Evolutionary conservation across 2,329 filamentous ascomycete genomes (phyloP).

Genomic region (Fusarium piperis): DNA sequence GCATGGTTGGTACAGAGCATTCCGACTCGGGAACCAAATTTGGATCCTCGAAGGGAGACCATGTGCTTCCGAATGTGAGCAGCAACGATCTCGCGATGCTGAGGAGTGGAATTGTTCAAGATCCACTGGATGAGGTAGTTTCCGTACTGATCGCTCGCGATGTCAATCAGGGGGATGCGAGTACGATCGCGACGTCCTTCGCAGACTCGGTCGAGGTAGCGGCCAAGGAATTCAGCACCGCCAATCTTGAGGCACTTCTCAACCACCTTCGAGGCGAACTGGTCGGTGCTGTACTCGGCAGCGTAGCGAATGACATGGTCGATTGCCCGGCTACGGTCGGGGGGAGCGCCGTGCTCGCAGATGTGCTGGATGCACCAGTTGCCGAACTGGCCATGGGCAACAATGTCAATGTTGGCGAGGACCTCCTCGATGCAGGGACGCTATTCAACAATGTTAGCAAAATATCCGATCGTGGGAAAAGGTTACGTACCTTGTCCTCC

Average conservation of each 20-base stretch:
- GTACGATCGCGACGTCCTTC: constrained; percentile 90
- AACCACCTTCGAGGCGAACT: constrained; percentile 98
- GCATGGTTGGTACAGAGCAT: constrained; percentile 99
- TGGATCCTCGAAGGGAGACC: constrained; percentile 97
- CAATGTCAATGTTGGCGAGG: constrained; percentile 91
- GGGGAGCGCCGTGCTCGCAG: constrained; percentile 92
- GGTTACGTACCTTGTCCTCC: constrained; percentile 86
- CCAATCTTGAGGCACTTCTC: constrained; percentile 99
- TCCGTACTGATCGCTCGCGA: constrained; percentile 97
- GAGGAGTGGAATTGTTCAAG: constrained; percentile 83
- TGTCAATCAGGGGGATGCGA: constrained; percentile 96
- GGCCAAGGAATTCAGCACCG: constrained; percentile 86
- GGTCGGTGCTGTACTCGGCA: constrained; percentile 97
- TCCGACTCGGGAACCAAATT: constrained; percentile 96
- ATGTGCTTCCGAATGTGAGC: constrained; percentile 98
- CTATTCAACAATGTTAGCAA: constrained; percentile 57
- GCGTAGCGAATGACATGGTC: constrained; percentile 95
- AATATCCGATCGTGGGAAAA: not conserved
- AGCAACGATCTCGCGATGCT: constrained; percentile 93
- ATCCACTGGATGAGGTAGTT: constrained; percentile 99
- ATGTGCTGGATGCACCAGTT: constrained; percentile 99
- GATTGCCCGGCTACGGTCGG: constrained; percentile 90
- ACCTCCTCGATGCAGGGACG: constrained; percentile 98
- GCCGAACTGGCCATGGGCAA: constrained; percentile 96
- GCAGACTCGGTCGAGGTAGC: constrained; percentile 93